phyloP scores from a whole-genome alignment of 2,329 filamentous ascomycete species.

The Huntiella savannae region DNA sequence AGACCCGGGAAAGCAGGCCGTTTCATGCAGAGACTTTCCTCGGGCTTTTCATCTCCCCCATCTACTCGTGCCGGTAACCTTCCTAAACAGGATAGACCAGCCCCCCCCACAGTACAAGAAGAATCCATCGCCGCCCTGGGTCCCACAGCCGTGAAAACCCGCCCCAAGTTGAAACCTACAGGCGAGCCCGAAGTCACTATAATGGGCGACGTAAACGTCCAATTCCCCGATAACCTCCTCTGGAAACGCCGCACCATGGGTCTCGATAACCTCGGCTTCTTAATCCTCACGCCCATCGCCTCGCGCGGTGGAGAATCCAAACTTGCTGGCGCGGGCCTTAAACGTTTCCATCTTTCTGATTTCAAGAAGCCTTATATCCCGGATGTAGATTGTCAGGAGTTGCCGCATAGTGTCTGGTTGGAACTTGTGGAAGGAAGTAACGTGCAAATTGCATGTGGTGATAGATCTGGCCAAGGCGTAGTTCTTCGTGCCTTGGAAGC shows the following conservation, averaged over 20 bases:
- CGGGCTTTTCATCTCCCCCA: constrained; percentile 22
- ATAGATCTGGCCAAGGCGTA: constrained; percentile 36
- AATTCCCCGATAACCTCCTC: constrained; percentile 86
- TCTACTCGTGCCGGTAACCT: neutral
- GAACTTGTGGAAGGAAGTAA: constrained; percentile 42
- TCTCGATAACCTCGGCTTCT: constrained; percentile 64
- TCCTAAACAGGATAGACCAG: constrained; percentile 14
- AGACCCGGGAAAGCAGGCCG: constrained; percentile 33
- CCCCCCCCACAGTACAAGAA: constrained; percentile 32
- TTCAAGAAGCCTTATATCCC: constrained; percentile 65
- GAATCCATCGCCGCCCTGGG: constrained; percentile 21
- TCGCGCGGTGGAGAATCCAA: constrained; percentile 28
- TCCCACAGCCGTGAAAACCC: constrained; percentile 9
- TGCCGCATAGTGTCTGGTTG: constrained; percentile 62
- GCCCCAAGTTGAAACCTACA: constrained; percentile 17
- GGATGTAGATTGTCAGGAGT: constrained; percentile 78
- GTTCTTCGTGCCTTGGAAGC: constrained; percentile 23
- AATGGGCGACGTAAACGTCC: constrained; percentile 83
- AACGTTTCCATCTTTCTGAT: constrained; percentile 71
- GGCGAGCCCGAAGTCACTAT: constrained; percentile 34
- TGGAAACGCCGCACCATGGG: constrained; percentile 90
- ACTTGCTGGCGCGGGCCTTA: constrained; percentile 34
- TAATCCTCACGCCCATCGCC: constrained; percentile 53
- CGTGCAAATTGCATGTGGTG: constrained; percentile 45
- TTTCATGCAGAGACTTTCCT: constrained; percentile 40